Percentiles rank a stretch among this genome's conserved stretches.
Conservation (phyloP, 2,329 filamentous ascomycete species). For the Lecanosticta acicola region DNA sequence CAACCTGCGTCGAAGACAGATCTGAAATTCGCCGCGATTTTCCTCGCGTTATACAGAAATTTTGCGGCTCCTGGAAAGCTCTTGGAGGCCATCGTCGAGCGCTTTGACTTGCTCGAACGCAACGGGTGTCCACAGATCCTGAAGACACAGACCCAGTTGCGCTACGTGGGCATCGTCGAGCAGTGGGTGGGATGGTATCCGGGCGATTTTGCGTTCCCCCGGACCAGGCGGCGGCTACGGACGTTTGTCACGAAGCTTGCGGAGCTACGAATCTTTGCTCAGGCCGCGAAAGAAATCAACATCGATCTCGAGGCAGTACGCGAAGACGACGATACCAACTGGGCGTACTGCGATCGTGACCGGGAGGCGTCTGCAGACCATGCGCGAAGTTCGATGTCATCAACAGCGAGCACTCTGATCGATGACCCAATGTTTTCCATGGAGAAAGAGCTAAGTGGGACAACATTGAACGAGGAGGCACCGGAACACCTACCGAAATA, state of each 20-base stretch:
- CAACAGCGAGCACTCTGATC: slow-evolving; percentile 30
- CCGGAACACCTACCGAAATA: slow-evolving; percentile 27
- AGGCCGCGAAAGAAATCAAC: slow-evolving; percentile 79
- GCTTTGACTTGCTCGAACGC: slow-evolving; percentile 65
- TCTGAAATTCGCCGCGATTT: slow-evolving; percentile 79
- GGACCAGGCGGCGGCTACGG: slow-evolving; percentile 65
- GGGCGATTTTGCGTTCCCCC: slow-evolving; percentile 79
- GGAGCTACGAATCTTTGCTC: slow-evolving; percentile 72
- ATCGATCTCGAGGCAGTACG: slow-evolving; percentile 67
- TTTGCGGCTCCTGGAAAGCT: slow-evolving; percentile 79
- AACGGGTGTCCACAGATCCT: slow-evolving; percentile 65
- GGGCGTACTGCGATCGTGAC: slow-evolving; percentile 76
- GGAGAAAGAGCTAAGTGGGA: slow-evolving; percentile 27
- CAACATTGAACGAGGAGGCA: slow-evolving; percentile 25
- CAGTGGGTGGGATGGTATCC: slow-evolving; percentile 89
- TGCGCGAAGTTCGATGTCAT: slow-evolving; percentile 33
- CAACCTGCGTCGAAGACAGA: slow-evolving; percentile 82
- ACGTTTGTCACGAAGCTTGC: slow-evolving; percentile 72
- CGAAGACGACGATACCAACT: slow-evolving; percentile 87
- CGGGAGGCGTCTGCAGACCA: slow-evolving; percentile 37
- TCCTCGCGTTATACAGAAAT: slow-evolving; percentile 88
- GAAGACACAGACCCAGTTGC: slow-evolving; percentile 73
- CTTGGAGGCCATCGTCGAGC: slow-evolving; percentile 69
- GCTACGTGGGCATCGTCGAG: slow-evolving; percentile 75
- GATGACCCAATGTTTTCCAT: slow-evolving; percentile 31